Base-by-base conservation (phyloP, 2,329 filamentous ascomycete genomes). In the Colletotrichum spinosum region DNA sequence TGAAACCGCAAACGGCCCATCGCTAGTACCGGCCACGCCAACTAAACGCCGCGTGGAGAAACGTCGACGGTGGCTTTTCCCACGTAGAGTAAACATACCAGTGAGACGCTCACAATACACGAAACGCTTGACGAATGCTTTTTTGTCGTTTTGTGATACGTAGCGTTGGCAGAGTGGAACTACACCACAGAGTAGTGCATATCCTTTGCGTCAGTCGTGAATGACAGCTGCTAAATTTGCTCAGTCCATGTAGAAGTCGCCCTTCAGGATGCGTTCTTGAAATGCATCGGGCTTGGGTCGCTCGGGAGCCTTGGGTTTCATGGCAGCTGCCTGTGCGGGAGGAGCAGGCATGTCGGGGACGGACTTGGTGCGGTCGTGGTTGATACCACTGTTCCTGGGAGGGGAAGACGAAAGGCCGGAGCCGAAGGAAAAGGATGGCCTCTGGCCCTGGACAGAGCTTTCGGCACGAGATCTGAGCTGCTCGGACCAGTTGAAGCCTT, bases 221-320 rank as follows among this genome's bases (percentile, higher is more conserved):
- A 33, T 53, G 46, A 33, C 46, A 33, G 37, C 33, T 42, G 12
- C 15, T 2, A 13, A 7, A 11, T 6, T n/a, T n/a, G 25, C 67
- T 84, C 84, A 97, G 75, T 97, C 94, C 94, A 98, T 97, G 82
- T 96, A 96, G 74, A 99, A 98, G 75, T 99, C 96, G 50, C 95
- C 96, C 81, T 97, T 96, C 70, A 99, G 86, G 73, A 99, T 98
- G 70, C 97, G 89, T 85, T 99, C 96, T 79, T 97, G 94, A 81
- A 97, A 96, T 68, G 91, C 91, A 81, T 99, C 96, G 37, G 95
- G 94, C 83, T 95, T 97, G 69, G 84, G 84, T 42, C 84, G 81
- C 72, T 83, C 78, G 55, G 77, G 72, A 54, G 78, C 78, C 70
- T 81, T 80, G 54, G 82, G 80, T 74, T 79, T 81, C 69, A 79